phyloP scores from a whole-genome alignment of 371 early-diverging fungal species.

The Rhizopus sp. region DNA sequence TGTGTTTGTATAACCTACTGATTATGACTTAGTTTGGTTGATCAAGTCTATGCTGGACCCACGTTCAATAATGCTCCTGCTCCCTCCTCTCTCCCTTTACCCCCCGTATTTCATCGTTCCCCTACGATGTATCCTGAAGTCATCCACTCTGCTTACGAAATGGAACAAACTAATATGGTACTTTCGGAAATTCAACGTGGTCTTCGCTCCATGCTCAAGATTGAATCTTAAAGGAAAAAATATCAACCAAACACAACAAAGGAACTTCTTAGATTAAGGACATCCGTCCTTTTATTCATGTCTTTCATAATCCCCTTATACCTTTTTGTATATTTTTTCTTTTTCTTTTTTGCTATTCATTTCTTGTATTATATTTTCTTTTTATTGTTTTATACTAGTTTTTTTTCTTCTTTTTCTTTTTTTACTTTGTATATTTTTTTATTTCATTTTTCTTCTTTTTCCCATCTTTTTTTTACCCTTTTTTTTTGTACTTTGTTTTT shows the following conservation, averaged over 20 bases:
- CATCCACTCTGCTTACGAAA: conserved; percentile 27
- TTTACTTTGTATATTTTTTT: conserved; percentile 3
- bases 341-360: conserved; percentile 2
- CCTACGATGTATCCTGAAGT: conserved; percentile 26
- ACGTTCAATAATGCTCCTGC: conserved; percentile 83
- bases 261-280: conserved; percentile 4
- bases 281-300: neutral
- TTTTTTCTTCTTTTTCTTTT: conserved; percentile 2
- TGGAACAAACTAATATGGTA: conserved; percentile 27
- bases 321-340: conserved; percentile 5
- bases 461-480: conserved; percentile 11
- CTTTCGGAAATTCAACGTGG: conserved; percentile 52
- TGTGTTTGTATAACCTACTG: neutral
- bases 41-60: conserved; percentile 74
- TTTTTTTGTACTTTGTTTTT: conserved; percentile 14
- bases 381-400: conserved; percentile 7
- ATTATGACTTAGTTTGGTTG: conserved; percentile 17
- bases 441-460: conserved; percentile 14
- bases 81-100: conserved; percentile 73
- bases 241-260: neutral
- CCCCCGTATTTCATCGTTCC: conserved; percentile 55
- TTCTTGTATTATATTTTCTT: conserved; percentile 12
- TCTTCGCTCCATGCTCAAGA: conserved; percentile 51
- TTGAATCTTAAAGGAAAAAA: conserved; percentile 32
- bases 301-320: neutral